Evolutionary conservation across 192 early-diverging fungal species (phyloP), one percentile per base, ranked within the genome.

Genomic region (Coemansia biformis): DNA sequence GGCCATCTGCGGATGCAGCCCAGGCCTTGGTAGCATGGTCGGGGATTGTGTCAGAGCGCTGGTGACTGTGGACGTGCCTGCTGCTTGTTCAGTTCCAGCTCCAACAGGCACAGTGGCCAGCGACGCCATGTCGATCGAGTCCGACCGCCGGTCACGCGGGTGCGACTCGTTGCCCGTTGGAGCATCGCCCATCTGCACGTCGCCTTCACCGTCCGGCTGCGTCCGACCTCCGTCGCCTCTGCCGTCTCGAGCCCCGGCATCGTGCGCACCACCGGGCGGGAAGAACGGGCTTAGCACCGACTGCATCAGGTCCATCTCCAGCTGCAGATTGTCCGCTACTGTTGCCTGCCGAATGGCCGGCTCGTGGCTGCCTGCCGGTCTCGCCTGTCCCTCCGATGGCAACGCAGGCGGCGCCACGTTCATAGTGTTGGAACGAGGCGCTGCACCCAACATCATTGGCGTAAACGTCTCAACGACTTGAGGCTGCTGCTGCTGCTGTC

Each of bases 261-360:
- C n/a, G n/a, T n/a, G n/a, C n/a, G n/a, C n/a, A n/a, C n/a, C n/a
- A n/a, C n/a, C n/a, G n/a, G n/a, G n/a, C 2, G 44, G 26, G 39
- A 51, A 74, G 18, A 62, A 46, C 17, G 67, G 52, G 23, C 36
- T 55, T 7, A 74, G 52, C 47, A 74, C 55, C 37, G 53, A 49
- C 5, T 63, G 54, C 70, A 74, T 59, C 26, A 74, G 10, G 47
- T 74, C 63, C 54, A 74, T 62, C 8, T 55, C 51, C 22, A 64
- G 57, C 34, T 47, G 47, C 15, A 59, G 24, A 7, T 30, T 54
- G n/a, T 59, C 54, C 17, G 29, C 15, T n/a, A n/a, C n/a, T n/a
- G n/a, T n/a, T n/a, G n/a, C n/a, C n/a, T n/a, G n/a, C n/a, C n/a
- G n/a, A n/a, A n/a, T n/a, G n/a, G n/a, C n/a, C n/a, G n/a, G n/a